Evolutionary conservation across 176 grass and related monocot genomes (phyloP).

Genomic region (Cymbopogon citratus): DNA sequence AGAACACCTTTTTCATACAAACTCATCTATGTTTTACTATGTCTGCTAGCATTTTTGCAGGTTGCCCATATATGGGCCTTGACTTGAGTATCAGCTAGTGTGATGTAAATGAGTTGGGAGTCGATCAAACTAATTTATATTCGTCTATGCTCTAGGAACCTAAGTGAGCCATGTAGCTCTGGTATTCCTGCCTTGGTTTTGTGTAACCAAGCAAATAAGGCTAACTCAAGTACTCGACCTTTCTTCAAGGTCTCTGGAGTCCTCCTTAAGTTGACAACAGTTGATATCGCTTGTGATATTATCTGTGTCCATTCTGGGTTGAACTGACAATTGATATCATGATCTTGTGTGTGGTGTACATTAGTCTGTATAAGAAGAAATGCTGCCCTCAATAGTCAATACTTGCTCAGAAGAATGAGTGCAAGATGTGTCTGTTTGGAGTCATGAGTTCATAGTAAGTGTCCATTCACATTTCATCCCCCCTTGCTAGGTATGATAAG

Average conservation of each 20-base stretch:
- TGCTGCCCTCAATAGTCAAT: not conserved
- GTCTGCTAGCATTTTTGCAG: conserved; percentile 14
- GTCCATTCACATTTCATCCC: conserved; percentile 7
- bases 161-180: not conserved
- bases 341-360: not conserved
- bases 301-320: not conserved
- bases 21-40: too few species aligned
- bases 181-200: not conserved
- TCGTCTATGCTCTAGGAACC: not conserved
- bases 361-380: conserved; percentile 18
- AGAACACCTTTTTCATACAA: too few species aligned
- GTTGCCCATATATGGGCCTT: not conserved
- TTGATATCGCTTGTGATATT: not conserved
- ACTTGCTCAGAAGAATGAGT: not conserved
- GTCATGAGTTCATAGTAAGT: conserved; percentile 27
- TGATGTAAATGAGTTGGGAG: conserved; percentile 16
- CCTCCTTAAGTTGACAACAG: not conserved
- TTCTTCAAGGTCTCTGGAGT: conserved; percentile 9
- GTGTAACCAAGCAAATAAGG: not conserved
- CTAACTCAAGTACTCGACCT: conserved; percentile 13
- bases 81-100: not conserved
- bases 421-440: conserved; percentile 19
- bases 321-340: not conserved
- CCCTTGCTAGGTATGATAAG: conserved; percentile 21
- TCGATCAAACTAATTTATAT: not conserved